Evolutionary conservation across 495 filamentous ascomycete species (phyloP), one percentile per base, ranked within the genome.

Genomic region (Penicillium maclennaniae): DNA sequence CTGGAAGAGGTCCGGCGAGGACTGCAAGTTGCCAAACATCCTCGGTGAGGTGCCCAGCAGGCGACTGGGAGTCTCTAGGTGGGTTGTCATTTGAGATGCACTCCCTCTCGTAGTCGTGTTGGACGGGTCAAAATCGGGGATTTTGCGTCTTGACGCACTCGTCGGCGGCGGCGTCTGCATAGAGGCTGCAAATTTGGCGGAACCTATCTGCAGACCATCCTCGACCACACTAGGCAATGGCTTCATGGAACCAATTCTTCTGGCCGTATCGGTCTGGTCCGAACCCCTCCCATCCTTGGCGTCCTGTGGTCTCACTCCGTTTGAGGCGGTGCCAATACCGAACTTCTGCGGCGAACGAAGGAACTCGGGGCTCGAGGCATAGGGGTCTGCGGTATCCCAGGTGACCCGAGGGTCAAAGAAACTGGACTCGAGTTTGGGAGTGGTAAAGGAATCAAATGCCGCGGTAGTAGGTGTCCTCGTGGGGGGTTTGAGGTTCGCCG

Each of bases 401-500:
- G 74, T 81, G 45, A 78, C 73, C 40, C 71, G 67, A 27, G 76
- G 72, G 50, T 79, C 78, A 56, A 75, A 76, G 54, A 76, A 78
- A 55, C 73, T 77, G 9, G 74, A 76, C 51, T 79, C 77, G 59
- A 78, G 74, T 64, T 84, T 86, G 17, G 87, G 85, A 14, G 86
- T 89, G 53, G 84, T 80, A 65, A 89, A 86, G 48, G 80, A 71
- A 59, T 81, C 81, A 43, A 88, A 85, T 36, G 74, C 69, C 49
- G 78, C 63, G 43, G 85, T 85, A 21, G 78, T 87, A 55, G 87
- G 87, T 39, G 87, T 90, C 69, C 82, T 84, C 62, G 83, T 87
- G 20, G 87, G 87, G 87, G 51, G 87, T 90, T 49, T 85, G 85
- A 67, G 87, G 87, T 75, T 87, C 83, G 77, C 82, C 84, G 79